A percentile compares a stretch with the other conserved stretches of the same genome.
Conservation (phyloP, 2,329 filamentous ascomycete genomes). For the Atkinsonella texensis region DNA sequence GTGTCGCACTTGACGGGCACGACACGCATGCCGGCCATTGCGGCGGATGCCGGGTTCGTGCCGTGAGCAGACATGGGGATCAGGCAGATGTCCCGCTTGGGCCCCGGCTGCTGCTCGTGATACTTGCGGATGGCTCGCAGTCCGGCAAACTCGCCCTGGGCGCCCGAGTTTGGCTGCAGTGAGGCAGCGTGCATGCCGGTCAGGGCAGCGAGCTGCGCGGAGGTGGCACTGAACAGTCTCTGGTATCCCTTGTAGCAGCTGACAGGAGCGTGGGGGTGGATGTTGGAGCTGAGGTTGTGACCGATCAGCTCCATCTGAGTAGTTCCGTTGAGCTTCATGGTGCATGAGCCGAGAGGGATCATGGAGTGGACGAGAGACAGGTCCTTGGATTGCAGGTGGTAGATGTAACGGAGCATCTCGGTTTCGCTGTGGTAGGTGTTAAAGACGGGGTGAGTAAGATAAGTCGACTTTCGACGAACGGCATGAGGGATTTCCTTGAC, state of each 20-base stretch:
- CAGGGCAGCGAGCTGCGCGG: conserved; percentile 64
- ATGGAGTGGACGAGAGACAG: conserved; percentile 90
- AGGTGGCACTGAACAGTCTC: conserved; percentile 59
- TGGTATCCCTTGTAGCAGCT: conserved; percentile 56
- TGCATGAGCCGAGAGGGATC: conserved; percentile 94
- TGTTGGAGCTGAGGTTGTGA: conserved; percentile 59
- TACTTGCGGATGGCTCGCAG: conserved; percentile 80
- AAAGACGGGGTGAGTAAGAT: conserved; percentile 84
- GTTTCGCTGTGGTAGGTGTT: conserved; percentile 93
- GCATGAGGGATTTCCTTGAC: conserved; percentile 35
- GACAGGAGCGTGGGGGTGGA: conserved; percentile 68
- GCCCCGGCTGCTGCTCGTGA: conserved; percentile 53
- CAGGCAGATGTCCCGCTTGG: conserved; percentile 79
- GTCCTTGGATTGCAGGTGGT: conserved; percentile 88
- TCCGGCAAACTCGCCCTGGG: conserved; percentile 89
- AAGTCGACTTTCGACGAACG: conserved; percentile 61
- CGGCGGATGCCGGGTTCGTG: conserved; percentile 88
- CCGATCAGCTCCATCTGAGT: conserved; percentile 86
- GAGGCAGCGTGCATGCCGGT: conserved; percentile 87
- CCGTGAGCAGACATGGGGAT: conserved; percentile 94
- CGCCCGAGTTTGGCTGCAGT: conserved; percentile 89
- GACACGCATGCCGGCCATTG: conserved; percentile 93
- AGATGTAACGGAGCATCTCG: conserved; percentile 84
- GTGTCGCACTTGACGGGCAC: conserved; percentile 85
- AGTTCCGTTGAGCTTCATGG: conserved; percentile 95